Conservation (phyloP, 202 grass and related monocot genomes). For the Eragrostis tef region DNA sequence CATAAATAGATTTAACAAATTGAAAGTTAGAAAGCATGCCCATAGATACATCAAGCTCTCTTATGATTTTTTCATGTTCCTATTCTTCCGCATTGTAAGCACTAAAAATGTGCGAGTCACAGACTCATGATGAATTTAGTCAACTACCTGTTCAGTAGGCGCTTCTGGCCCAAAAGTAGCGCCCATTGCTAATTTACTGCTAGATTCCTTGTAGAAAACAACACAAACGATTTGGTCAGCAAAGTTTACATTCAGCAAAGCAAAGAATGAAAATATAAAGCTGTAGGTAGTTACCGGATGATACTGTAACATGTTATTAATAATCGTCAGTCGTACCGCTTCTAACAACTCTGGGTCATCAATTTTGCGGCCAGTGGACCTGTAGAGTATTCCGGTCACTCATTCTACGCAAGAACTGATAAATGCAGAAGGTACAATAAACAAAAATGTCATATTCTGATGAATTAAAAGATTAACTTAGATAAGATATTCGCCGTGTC, state of each 20-base stretch:
- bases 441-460: constrained; percentile 47
- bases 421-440: constrained; percentile 52
- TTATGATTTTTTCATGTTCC: background rate
- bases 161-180: constrained; percentile 89
- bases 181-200: constrained; percentile 93
- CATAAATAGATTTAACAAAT: background rate
- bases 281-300: constrained; percentile 72
- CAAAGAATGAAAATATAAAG: background rate
- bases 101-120: constrained; percentile 5
- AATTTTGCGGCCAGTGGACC: constrained; percentile 95
- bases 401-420: constrained; percentile 63
- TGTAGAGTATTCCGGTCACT: constrained; percentile 68
- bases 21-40: background rate
- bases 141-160: constrained; percentile 62
- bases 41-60: background rate
- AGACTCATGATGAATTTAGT: constrained; percentile 11
- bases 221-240: background rate
- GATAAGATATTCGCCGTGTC: constrained; percentile 29
- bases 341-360: constrained; percentile 93
- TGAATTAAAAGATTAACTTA: constrained; percentile 35
- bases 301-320: constrained; percentile 91
- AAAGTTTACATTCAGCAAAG: constrained; percentile 4
- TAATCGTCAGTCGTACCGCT: constrained; percentile 91
- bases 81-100: constrained; percentile 19
- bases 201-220: constrained; percentile 69